phyloP scores from a whole-genome alignment of 495 filamentous ascomycete species.

The Penicillium bialowiezense region DNA sequence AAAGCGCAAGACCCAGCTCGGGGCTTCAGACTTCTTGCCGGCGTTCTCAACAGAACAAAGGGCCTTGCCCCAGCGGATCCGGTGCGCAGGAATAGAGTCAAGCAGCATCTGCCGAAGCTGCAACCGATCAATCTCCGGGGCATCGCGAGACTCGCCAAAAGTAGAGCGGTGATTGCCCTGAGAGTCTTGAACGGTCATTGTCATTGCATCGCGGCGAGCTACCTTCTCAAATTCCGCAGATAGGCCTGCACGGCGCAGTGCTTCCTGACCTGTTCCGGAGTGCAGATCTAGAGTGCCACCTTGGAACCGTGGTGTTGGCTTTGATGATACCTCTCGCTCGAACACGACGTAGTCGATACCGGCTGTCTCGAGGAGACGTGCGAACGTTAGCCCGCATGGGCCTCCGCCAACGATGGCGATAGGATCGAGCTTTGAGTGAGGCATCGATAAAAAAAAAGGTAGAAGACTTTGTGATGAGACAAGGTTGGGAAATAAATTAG shows the following conservation, averaged over 20 bases:
- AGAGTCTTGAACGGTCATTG: background rate
- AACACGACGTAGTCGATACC: constrained; percentile 43
- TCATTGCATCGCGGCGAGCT: constrained; percentile 37
- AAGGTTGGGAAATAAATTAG: no score
- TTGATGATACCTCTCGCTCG: constrained; percentile 45
- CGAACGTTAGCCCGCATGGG: constrained; percentile 53
- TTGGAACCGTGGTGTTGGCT: constrained; percentile 13
- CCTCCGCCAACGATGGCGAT: constrained; percentile 60
- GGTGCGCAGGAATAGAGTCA: constrained; percentile 28
- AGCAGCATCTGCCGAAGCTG: constrained; percentile 38
- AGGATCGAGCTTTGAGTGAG: background rate
- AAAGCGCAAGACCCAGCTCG: background rate
- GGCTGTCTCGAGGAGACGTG: constrained; percentile 46
- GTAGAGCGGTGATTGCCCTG: background rate
- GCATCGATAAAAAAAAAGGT: background rate
- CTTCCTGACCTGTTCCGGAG: constrained; percentile 44
- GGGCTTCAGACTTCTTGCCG: background rate
- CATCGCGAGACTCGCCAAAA: constrained; percentile 15
- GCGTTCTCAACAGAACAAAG: background rate
- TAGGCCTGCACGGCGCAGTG: constrained; percentile 50
- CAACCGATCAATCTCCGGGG: constrained; percentile 35
- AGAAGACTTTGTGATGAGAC: background rate
- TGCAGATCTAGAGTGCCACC: constrained; percentile 59
- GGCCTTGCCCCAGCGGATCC: constrained; percentile 32
- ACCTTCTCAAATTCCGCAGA: constrained; percentile 41